Percentiles rank a stretch among this genome's conserved stretches.
These are phyloP conservation scores for Solanum peruvianum DNA, from an alignment of 257 asterid genomes.

Conservation along the genomic window DNA sequence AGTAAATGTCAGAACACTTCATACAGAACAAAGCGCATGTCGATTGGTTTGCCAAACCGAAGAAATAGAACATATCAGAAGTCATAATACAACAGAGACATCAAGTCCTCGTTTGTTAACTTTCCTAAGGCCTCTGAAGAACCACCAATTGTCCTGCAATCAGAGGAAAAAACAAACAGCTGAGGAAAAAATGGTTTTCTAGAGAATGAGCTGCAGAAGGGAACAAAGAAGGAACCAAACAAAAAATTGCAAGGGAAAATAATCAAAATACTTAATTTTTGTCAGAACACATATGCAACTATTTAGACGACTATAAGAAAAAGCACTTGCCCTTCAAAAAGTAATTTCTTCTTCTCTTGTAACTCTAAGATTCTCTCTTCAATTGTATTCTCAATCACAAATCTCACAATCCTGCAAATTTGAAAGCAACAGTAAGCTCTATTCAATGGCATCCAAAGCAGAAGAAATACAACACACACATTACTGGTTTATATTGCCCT, in stretches of 20 bases:
- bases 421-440: not conserved
- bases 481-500: not conserved
- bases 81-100: not conserved
- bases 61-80: not conserved
- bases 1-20: not conserved
- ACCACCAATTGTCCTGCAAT: constrained; percentile 62
- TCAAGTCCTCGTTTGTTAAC: not conserved
- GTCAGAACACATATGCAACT: not conserved
- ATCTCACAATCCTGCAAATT: not conserved
- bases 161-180: not conserved
- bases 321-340: not conserved
- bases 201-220: not conserved
- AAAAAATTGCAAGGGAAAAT: not conserved
- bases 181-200: not conserved
- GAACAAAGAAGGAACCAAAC: not conserved
- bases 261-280: not conserved
- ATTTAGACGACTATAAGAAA: too few relatives aligned
- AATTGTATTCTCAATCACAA: not conserved
- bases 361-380: not conserved
- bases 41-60: not conserved
- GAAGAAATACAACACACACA: not conserved
- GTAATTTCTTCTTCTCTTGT: not conserved
- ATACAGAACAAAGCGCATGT: not conserved
- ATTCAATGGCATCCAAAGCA: not conserved
- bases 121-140: constrained; percentile 37